These are phyloP conservation scores for Oryza coarctata DNA, from an alignment of 176 grass and related monocot genomes.

Conservation along the genomic window DNA sequence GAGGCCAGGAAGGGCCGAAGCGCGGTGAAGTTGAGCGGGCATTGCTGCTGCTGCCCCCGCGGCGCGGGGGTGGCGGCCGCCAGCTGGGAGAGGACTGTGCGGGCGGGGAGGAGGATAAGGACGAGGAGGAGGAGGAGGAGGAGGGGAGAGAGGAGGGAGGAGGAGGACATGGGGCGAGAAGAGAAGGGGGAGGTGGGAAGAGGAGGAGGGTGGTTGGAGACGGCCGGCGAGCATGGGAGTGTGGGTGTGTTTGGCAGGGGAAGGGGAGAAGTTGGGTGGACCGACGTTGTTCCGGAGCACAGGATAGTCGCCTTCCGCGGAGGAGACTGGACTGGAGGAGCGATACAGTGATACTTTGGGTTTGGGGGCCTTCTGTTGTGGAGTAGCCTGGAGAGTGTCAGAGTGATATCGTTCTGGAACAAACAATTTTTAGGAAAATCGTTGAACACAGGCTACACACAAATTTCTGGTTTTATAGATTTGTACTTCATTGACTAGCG, in stretches of 20 bases:
- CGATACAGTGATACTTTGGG: too few species aligned
- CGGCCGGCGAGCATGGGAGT: background rate
- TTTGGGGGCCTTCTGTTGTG: too few species aligned
- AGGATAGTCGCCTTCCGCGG: too few species aligned
- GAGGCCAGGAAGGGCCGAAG: constrained; percentile 32
- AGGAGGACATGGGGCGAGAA: background rate
- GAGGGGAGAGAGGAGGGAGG: background rate
- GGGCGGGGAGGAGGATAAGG: background rate
- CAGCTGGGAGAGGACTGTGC: constrained; percentile 27
- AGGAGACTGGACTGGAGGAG: too few species aligned
- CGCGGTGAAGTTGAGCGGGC: constrained; percentile 77
- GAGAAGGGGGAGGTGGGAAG: background rate
- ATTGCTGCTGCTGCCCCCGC: constrained; percentile 12
- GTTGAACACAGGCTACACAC: background rate
- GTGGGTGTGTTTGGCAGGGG: background rate
- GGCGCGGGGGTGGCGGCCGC: background rate
- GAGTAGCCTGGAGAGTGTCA: too few species aligned
- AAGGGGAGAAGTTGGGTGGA: background rate
- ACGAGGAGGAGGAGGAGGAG: background rate
- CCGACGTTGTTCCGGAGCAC: too few species aligned
- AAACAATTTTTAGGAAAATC: background rate
- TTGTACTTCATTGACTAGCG: too few species aligned
- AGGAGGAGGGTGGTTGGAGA: background rate
- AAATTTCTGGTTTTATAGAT: too few species aligned
- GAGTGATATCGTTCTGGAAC: background rate